phyloP scores from a whole-genome alignment of 2,329 filamentous ascomycete genomes.

The Claviceps citrina region DNA sequence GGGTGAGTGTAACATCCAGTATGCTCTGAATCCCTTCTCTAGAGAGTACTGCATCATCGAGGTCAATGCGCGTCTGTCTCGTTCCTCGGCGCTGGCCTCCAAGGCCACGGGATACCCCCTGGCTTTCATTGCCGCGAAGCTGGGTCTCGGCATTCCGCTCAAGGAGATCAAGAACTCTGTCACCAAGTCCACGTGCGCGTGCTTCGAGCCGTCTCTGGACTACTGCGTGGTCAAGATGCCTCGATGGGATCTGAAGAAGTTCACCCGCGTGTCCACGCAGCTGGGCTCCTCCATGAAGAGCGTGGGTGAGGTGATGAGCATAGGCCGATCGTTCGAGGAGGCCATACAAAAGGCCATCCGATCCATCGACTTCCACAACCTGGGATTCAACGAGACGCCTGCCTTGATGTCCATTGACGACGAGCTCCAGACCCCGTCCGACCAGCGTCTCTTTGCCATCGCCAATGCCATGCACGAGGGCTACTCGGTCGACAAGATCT shows the following conservation, averaged over 20 bases:
- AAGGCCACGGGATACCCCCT: conserved; percentile 95
- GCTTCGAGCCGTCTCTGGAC: conserved; percentile 95
- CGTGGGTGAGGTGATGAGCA: conserved; percentile 97
- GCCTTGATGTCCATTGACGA: conserved; percentile 92
- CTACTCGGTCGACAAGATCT: conserved; percentile 91
- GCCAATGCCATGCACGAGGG: conserved; percentile 93
- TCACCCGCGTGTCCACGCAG: conserved; percentile 87
- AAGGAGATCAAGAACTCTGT: conserved; percentile 96
- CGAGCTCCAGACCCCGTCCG: conserved; percentile 91
- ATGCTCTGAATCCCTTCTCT: conserved; percentile 88
- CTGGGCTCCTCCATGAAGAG: conserved; percentile 99
- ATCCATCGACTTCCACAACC: conserved; percentile 84
- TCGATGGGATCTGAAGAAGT: conserved; percentile 97
- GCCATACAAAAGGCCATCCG: conserved; percentile 97
- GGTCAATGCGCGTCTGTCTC: conserved; percentile 89
- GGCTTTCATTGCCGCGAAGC: conserved; percentile 91
- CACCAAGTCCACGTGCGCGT: conserved; percentile 88
- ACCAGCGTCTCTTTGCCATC: conserved; percentile 92
- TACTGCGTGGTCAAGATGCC: conserved; percentile 99
- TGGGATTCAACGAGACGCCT: conserved; percentile 83
- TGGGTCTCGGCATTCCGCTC: conserved; percentile 83
- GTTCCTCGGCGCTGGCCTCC: conserved; percentile 87
- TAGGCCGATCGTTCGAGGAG: conserved; percentile 91
- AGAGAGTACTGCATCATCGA: conserved; percentile 98
- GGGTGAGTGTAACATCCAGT: conserved; percentile 98